Evolutionary conservation across 495 filamentous ascomycete genomes (phyloP), one percentile per base, ranked within the genome.

Genomic region (Pseudomonodictys pantanalensis): DNA sequence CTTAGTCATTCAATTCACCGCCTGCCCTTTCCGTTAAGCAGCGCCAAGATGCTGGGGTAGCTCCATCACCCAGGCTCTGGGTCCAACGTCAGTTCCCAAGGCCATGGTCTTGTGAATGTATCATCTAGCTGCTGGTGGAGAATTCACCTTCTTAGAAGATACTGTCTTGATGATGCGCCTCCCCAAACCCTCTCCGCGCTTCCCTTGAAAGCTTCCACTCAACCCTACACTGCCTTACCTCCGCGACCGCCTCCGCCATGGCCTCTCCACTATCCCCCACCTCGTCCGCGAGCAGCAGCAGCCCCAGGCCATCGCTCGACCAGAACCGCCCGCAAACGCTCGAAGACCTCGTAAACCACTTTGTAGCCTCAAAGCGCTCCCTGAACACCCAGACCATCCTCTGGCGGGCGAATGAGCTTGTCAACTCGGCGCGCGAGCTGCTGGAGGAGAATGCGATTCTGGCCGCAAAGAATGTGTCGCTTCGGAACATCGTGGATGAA

Each of bases 351-450:
- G 86, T 96, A 42, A 78, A 80, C 1, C 83, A 95, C 75, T 88
- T 97, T 25, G 81, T 97, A 15, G 86, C 86, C 38, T 89, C 95
- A 2, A 98, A 97, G 74, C 84, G 90, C 24, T 92, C 92, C 7
- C 82, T 98, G 2, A 87, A 88, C n/a, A 91, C 89, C 1, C 89
- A 92, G 64, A 81, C 75, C 44, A 84, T 91, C 62, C 90, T 97
- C 38, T 85, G 86, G 72, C 89, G 90, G 39, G 93, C 92, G 56
- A 89, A 95, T 68, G 86, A 92, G 65, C 85, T 98, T 33, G 88
- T 93, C 41, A 89, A 83, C 33, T 74, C 83, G 8, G 88, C 91
- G 24, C 85, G 91, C 39, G 76, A 79, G 23, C 81, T 88, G 23
- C 75, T 97, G 53, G 90, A 96, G 68, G 86, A 92, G 62, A 87